A percentile compares a stretch with the other conserved stretches of the same genome.
Conservation (phyloP, 2,329 filamentous ascomycete genomes). For the Passalora sequoiae region DNA sequence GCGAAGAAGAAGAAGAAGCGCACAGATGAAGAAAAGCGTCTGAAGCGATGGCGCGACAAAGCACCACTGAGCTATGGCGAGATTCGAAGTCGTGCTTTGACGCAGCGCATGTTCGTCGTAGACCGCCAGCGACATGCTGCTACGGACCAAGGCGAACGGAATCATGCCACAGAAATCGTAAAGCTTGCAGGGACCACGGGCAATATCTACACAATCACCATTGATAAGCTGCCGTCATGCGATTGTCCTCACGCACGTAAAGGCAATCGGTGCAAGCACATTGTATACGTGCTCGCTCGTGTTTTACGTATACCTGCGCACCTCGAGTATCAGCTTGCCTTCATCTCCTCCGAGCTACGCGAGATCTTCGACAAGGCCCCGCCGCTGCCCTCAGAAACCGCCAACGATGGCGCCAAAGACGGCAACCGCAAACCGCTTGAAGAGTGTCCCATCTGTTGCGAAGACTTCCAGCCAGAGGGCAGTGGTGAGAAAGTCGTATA, state of each 20-base stretch:
- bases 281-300: constrained; percentile 56
- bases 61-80: constrained; percentile 23
- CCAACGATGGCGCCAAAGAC: constrained; percentile 29
- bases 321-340: constrained; percentile 57
- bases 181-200: constrained; percentile 58
- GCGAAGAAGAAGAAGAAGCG: constrained; percentile 16
- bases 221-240: constrained; percentile 46
- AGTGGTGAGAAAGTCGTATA: constrained; percentile 47
- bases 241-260: constrained; percentile 29
- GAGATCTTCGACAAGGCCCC: constrained; percentile 55
- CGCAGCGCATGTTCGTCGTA: constrained; percentile 31
- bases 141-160: constrained; percentile 9
- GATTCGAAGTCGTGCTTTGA: constrained; percentile 27
- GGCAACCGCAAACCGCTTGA: constrained; percentile 57
- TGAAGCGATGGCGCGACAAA: constrained; percentile 22
- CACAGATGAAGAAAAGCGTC: constrained; percentile 24
- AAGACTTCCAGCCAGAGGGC: constrained; percentile 23
- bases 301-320: constrained; percentile 53
- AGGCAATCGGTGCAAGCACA: constrained; percentile 59
- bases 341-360: constrained; percentile 53
- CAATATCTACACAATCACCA: constrained; percentile 56
- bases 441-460: constrained; percentile 58
- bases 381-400: constrained; percentile 40
- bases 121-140: constrained; percentile 23
- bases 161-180: constrained; percentile 49